Base-by-base conservation (phyloP, 106 monocot species). In the Hemerocallis citrina region DNA sequence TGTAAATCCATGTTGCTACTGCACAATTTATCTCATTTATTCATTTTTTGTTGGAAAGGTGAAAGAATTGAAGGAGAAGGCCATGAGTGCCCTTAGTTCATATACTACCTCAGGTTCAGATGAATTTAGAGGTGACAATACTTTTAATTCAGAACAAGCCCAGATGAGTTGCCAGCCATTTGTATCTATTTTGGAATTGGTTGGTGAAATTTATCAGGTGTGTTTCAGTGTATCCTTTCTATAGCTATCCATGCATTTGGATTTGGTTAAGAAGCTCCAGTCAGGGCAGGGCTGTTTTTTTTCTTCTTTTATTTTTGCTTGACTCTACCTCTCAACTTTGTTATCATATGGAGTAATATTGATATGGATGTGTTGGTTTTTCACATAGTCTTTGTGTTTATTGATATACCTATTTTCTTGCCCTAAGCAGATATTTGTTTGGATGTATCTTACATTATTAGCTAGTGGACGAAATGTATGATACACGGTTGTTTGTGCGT, bases 21-120 rank as follows among this genome's bases (percentile, higher is more conserved):
- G n/a, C n/a, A n/a, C n/a, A n/a, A n/a, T n/a, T n/a, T n/a, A n/a
- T n/a, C n/a, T n/a, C n/a, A n/a, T n/a, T n/a, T n/a, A n/a, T n/a
- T n/a, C n/a, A n/a, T n/a, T n/a, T n/a, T n/a, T 60, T 61, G 10
- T 68, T 41, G 38, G 41, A 51, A 45, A 95, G 95, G 90, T 95
- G 62, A 95, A 95, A 75, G 86, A 83, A 81, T 76, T 90, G 78
- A 95, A 95, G 64, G 95, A 95, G 40, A 95, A 86, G 43, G 78
- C 90, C 55, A 95, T 95, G 94, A 76, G 23, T 69, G 57, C 78
- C 2, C 83, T 89, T 59, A 85, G 77, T 80, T 79, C 85, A 47
- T 83, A 89, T 65, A 44, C 49, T 16, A 34, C 48, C 13, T 20
- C 69, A 31, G 63, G 57, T 36, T 57, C 71, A 16, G 73, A 68